These are phyloP conservation scores for Megacollybia marginata DNA, from an alignment of 768 basidiomycete species.

Conservation along the genomic window DNA sequence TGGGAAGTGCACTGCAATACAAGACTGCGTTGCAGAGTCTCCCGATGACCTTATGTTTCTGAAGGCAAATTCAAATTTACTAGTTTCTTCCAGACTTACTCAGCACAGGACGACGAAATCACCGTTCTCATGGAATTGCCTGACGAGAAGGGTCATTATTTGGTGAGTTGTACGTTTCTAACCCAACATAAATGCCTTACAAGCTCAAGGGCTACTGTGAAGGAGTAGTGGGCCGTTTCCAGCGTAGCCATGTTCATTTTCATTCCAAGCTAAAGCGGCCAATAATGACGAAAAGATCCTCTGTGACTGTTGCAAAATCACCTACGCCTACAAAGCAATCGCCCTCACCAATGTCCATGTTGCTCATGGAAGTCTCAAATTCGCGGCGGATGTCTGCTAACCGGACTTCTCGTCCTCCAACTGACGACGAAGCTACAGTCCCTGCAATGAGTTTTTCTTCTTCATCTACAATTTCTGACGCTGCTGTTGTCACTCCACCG, in stretches of 20 bases:
- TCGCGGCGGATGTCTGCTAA: neutral
- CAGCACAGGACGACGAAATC: constrained; percentile 66
- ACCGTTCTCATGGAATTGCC: constrained; percentile 67
- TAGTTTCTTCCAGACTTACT: neutral
- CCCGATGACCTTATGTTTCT: constrained; percentile 83
- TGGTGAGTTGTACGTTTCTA: constrained; percentile 38
- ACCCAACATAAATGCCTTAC: neutral
- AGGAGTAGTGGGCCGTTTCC: constrained; percentile 77
- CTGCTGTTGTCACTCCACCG: constrained; percentile 4
- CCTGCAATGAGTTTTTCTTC: constrained; percentile 20
- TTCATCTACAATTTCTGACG: constrained; percentile 17
- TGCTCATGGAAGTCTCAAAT: neutral
- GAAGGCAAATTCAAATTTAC: constrained; percentile 40
- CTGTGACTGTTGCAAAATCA: constrained; percentile 19
- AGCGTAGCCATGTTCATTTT: constrained; percentile 56
- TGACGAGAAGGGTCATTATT: constrained; percentile 43
- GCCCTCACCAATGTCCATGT: constrained; percentile 5
- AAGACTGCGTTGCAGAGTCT: constrained; percentile 70
- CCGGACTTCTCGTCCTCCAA: neutral
- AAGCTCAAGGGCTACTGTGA: constrained; percentile 71
- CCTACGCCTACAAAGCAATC: constrained; percentile 11
- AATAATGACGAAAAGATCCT: constrained; percentile 65
- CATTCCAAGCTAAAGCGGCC: constrained; percentile 73
- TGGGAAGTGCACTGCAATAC: constrained; percentile 65
- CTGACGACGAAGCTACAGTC: constrained; percentile 8